These are phyloP conservation scores for Neofusicoccum ribis DNA, from an alignment of 2,329 filamentous ascomycete genomes.

Conservation along the genomic window DNA sequence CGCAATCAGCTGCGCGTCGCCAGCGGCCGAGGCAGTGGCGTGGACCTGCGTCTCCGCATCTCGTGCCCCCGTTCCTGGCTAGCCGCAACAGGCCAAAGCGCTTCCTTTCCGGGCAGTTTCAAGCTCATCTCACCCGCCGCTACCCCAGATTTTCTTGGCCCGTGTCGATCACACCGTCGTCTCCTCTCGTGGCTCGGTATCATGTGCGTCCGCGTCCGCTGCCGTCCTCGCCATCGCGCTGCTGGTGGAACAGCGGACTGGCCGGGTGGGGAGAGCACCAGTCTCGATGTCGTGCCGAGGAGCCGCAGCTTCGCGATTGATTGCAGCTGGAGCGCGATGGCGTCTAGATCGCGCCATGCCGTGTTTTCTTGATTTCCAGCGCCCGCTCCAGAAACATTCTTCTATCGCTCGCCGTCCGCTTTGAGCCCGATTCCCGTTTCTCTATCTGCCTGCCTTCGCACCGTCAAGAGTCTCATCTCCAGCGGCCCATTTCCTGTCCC, in stretches of 20 bases:
- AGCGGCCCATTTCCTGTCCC: background rate
- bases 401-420: background rate
- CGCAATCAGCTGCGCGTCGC: background rate
- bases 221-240: background rate
- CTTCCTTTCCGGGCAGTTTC: background rate
- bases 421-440: background rate
- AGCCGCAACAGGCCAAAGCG: background rate
- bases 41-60: conserved; percentile 9
- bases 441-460: background rate
- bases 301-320: background rate
- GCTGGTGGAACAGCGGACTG: background rate
- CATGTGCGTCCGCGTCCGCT: background rate
- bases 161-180: background rate
- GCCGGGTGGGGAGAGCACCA: background rate
- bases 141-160: conserved; percentile 8
- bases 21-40: background rate
- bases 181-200: conserved; percentile 3
- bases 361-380: background rate
- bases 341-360: background rate
- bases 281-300: background rate
- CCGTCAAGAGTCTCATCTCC: background rate
- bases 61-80: background rate
- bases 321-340: background rate
- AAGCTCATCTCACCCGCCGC: conserved; percentile 8
- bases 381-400: background rate